These are phyloP conservation scores for Wickerhamomyces canadensis DNA, from an alignment of 805 yeast species.

Conservation along the genomic window DNA sequence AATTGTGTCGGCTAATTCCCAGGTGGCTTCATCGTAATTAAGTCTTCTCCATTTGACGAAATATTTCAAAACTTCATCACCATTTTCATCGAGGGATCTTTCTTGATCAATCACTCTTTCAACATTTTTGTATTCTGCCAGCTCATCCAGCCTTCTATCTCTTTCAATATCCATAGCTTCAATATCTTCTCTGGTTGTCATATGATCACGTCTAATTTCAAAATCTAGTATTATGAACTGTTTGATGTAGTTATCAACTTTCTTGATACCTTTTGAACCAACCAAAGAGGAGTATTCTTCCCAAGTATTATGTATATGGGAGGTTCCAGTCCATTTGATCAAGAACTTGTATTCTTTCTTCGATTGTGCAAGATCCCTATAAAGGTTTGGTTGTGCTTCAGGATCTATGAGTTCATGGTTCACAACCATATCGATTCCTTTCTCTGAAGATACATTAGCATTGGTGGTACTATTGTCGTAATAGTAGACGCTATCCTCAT, in stretches of 20 bases:
- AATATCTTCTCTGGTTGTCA: constrained; percentile 83
- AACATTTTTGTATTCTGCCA: constrained; percentile 75
- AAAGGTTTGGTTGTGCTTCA: constrained; percentile 25
- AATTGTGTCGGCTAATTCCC: constrained; percentile 90
- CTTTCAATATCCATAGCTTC: constrained; percentile 91
- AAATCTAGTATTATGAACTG: constrained; percentile 68
- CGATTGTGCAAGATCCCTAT: constrained; percentile 41
- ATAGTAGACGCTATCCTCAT: constrained; percentile 17
- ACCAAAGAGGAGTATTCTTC: constrained; percentile 52
- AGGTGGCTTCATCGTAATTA: constrained; percentile 91
- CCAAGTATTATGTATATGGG: constrained; percentile 96
- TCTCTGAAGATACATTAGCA: constrained; percentile 23
- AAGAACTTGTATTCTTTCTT: constrained; percentile 54
- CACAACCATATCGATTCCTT: constrained; percentile 43
- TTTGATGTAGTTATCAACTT: constrained; percentile 84
- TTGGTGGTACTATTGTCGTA: constrained; percentile 24
- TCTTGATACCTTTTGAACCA: constrained; percentile 67
- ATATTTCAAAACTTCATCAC: constrained; percentile 67
- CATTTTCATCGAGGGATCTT: constrained; percentile 56
- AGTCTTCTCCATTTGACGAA: constrained; percentile 91
- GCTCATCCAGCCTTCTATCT: constrained; percentile 78
- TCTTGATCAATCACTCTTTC: constrained; percentile 88
- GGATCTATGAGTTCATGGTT: constrained; percentile 45
- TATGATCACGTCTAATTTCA: constrained; percentile 72
- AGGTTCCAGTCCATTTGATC: constrained; percentile 81